Evolutionary conservation across 2,329 filamentous ascomycete genomes (phyloP), one percentile per base, ranked within the genome.

Genomic region (Colletotrichum tropicicola): DNA sequence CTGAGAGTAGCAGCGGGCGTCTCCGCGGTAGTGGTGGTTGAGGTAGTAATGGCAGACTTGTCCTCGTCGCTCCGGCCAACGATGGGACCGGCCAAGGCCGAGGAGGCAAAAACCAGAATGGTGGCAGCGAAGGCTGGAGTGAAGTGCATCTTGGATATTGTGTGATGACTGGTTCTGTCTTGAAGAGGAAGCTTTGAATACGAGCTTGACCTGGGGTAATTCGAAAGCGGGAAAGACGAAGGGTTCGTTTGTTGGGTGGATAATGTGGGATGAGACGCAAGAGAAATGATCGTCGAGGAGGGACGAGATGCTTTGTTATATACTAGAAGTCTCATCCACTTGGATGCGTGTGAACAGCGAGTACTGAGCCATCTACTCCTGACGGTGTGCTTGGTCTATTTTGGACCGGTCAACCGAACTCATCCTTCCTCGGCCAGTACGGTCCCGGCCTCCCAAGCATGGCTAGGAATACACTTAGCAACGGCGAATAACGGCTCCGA

Each of bases 21-120:
- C 57, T 12, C 35, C n/a, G 32, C 28, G n/a, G n/a, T n/a, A n/a
- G n/a, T n/a, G n/a, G n/a, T n/a, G n/a, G n/a, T n/a, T n/a, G n/a
- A n/a, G n/a, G n/a, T n/a, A n/a, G n/a, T n/a, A n/a, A n/a, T n/a
- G n/a, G n/a, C n/a, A n/a, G n/a, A n/a, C n/a, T n/a, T n/a, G n/a
- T n/a, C n/a, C n/a, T n/a, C n/a, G n/a, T n/a, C n/a, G n/a, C n/a
- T n/a, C n/a, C n/a, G n/a, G 39, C 21, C 48, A 15, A 13, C 48
- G 47, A 66, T 61, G 30, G 65, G 68, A 37, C 73, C 70, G 59
- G 73, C 72, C 35, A 73, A 60, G 57, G 75, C 69, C 19, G 74
- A 51, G 37, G 79, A 74, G 65, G 76, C 74, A 56, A 77, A 75
- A 62, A 79, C 78, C 75, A 84, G 66, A 68, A 81, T 70, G 72